phyloP scores from a whole-genome alignment of 306 rosid genomes.

The Cajanus cajan region DNA sequence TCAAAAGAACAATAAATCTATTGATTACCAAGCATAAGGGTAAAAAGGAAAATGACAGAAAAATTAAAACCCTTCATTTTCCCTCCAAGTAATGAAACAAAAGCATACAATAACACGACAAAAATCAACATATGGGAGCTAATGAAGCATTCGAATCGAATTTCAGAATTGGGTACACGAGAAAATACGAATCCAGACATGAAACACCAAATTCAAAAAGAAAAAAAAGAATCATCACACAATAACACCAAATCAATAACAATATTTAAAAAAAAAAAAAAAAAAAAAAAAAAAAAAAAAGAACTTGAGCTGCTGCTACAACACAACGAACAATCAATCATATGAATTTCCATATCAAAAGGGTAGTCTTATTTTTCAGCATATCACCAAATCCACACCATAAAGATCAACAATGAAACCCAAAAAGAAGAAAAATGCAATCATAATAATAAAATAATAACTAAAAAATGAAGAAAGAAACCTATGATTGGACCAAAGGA shows the following conservation, averaged over 20 bases:
- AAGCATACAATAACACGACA: not conserved
- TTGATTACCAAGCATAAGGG: not conserved
- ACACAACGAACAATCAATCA: constrained; percentile 13
- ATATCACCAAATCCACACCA: not conserved
- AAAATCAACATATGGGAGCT: not conserved
- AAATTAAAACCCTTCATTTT: not conserved
- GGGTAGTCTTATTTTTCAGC: not conserved
- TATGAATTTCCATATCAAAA: not conserved
- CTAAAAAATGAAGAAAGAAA: not conserved
- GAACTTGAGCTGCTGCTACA: not conserved
- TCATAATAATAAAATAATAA: not conserved
- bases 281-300: not conserved
- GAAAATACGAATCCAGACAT: not conserved
- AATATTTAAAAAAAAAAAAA: too few relatives aligned
- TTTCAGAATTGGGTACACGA: not conserved
- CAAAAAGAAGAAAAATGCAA: not conserved
- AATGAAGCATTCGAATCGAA: constrained; percentile 1
- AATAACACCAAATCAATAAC: too few relatives aligned
- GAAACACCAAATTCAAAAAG: not conserved
- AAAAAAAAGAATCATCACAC: not conserved
- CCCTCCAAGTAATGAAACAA: not conserved
- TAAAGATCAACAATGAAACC: not conserved
- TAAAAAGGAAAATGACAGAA: not conserved
- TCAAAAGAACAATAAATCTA: constrained; percentile 3
- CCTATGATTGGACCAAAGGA: constrained; percentile 55